These are phyloP conservation scores for Pythium periplocum DNA, from an alignment of 352 stramenopile species.

Conservation along the genomic window DNA sequence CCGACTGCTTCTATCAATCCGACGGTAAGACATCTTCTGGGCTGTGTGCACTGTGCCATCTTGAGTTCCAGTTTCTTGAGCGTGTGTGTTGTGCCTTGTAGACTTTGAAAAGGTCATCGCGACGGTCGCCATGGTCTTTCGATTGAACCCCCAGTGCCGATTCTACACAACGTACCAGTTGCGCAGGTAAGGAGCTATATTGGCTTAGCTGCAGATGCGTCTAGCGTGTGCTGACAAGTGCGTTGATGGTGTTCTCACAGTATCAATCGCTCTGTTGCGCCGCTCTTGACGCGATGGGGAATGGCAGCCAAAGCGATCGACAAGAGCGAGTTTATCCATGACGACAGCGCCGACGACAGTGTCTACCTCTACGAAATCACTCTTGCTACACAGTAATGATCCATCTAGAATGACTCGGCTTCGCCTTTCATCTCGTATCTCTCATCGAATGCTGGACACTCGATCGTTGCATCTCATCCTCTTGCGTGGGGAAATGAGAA, in stretches of 20 bases:
- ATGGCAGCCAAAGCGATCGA: constrained; percentile 30
- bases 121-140: constrained; percentile 61
- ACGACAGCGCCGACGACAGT: constrained; percentile 20
- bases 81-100: constrained; percentile 10
- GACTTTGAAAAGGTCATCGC: constrained; percentile 69
- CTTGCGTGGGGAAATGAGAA: no score
- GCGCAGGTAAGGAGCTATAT: constrained; percentile 26
- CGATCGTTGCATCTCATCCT: no score
- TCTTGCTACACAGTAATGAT: not conserved
- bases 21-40: constrained; percentile 24
- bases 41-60: no score
- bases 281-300: constrained; percentile 41
- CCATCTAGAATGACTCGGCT: not conserved
- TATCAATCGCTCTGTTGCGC: constrained; percentile 53
- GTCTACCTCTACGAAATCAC: constrained; percentile 60
- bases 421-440: not conserved
- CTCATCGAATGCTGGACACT: no score
- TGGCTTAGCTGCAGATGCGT: not conserved
- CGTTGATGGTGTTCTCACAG: constrained; percentile 11
- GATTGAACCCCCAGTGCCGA: constrained; percentile 30
- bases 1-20: constrained; percentile 70
- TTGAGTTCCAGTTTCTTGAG: not conserved
- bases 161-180: constrained; percentile 68
- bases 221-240: not conserved
- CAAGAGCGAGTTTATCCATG: constrained; percentile 25